These are phyloP conservation scores for Diophrys appendiculata DNA, from an alignment of 73 alveolate species.

Conservation along the genomic window DNA sequence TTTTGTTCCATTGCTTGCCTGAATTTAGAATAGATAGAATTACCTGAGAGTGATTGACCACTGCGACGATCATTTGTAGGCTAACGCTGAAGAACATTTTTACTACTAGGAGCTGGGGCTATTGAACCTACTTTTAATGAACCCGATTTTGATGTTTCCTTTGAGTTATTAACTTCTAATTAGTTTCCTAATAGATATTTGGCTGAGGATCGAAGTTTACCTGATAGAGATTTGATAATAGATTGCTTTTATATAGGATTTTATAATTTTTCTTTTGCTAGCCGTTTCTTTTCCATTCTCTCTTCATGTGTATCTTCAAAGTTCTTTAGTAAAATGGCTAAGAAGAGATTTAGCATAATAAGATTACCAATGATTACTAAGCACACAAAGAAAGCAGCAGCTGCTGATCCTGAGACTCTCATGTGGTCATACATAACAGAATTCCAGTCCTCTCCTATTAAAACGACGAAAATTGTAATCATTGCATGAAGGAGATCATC, in stretches of 20 bases:
- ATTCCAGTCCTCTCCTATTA: constrained; percentile 42
- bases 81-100: not conserved
- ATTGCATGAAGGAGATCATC: constrained; percentile 45
- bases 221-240: not conserved
- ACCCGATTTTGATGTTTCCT: not conserved
- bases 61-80: not conserved
- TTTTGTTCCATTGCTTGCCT: not conserved
- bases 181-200: not conserved
- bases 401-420: not conserved
- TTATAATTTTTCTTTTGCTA: too few species aligned
- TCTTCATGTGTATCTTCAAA: constrained; percentile 10
- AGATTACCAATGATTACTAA: constrained; percentile 31
- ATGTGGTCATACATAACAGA: not conserved
- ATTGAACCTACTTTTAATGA: not conserved
- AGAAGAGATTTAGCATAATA: constrained; percentile 46
- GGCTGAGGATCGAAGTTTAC: not conserved
- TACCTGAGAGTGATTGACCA: not conserved
- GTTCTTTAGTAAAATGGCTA: constrained; percentile 42
- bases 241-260: not conserved
- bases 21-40: constrained; percentile 1
- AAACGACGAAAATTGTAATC: constrained; percentile 56
- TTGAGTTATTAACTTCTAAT: not conserved
- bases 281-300: not conserved
- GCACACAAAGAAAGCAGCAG: constrained; percentile 23
- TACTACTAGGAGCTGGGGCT: not conserved